Evolutionary conservation across 2,329 filamentous ascomycete species (phyloP), one percentile per base, ranked within the genome.

Genomic region (Fusarium subglutinans): DNA sequence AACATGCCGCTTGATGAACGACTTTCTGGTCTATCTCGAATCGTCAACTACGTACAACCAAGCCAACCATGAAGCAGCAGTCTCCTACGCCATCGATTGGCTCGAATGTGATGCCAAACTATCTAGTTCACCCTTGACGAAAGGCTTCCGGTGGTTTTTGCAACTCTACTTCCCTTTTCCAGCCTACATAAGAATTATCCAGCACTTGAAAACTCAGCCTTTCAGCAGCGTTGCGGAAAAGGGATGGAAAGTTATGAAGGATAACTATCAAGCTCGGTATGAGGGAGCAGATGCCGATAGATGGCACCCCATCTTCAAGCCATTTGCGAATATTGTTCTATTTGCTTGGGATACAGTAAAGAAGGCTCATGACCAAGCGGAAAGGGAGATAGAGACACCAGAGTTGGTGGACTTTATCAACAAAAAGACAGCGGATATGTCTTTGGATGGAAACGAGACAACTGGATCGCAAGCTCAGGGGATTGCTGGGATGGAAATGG

Each of bases 1-100:
- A 1, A 89, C 86, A 74, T 79, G 69, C 51, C 84, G 82, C 3
- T 83, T 92, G 0, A 64, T 90, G 56, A 85, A 89, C 55, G 80
- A 87, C 63, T 86, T 87, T 63, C 81, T 82, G 0, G 80, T 30
- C 50, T 74, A 77, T 33, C 69, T 78, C 0, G 73, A 70, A 4
- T 63, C 77, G 0, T 56, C 75, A 1, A 51, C 50, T 8, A 64
- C 72, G 0, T 78, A 79, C 33, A 80, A 79, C 0, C 81, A 83
- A 0, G 56, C 61, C 2, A 69, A 78, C 26, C 79, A 79, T 14
- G 78, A 83, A 48, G 58, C 68, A 1, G 81, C 80, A 4, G 66
- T 84, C 1, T 67, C 64, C 0, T 44, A 80, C 38, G 82, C 83
- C 1, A 56, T 84, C 1, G 30, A 58, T 3, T 81, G 83, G 77